phyloP scores from a whole-genome alignment of 192 early-diverging fungal species.

The Linnemannia zychae region DNA sequence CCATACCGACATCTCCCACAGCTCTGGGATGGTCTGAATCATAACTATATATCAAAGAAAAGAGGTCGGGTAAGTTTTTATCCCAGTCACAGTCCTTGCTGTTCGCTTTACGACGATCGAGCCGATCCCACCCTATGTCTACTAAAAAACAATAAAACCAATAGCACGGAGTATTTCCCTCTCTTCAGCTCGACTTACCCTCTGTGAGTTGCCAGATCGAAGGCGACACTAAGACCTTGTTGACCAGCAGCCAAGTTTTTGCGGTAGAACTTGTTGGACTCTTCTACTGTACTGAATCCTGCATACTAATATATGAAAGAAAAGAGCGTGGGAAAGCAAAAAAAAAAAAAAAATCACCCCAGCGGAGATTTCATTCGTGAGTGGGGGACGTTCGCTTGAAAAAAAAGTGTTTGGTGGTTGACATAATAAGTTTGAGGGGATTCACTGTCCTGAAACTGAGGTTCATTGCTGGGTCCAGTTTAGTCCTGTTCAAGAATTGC shows the following conservation, averaged over 20 bases:
- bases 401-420: background rate
- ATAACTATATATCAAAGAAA: constrained; percentile 62
- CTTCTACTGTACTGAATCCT: constrained; percentile 93
- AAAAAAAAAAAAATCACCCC: constrained; percentile 5
- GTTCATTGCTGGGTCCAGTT: background rate
- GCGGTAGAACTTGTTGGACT: constrained; percentile 90
- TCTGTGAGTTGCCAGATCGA: constrained; percentile 92
- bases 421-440: background rate
- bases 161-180: background rate
- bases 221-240: constrained; percentile 89
- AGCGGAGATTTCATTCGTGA: background rate
- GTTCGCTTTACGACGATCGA: background rate
- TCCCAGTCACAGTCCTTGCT: background rate
- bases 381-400: background rate
- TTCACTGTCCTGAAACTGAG: background rate
- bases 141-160: background rate
- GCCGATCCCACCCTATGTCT: background rate
- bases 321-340: constrained; percentile 10
- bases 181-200: constrained; percentile 60
- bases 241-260: constrained; percentile 91
- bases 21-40: constrained; percentile 94
- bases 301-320: constrained; percentile 77
- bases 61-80: background rate
- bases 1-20: constrained; percentile 93
- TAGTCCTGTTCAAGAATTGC: background rate